Percentiles rank a stretch among this genome's conserved stretches.
Conservation (phyloP, 208 protist genomes). For the Leishmania turanica region DNA sequence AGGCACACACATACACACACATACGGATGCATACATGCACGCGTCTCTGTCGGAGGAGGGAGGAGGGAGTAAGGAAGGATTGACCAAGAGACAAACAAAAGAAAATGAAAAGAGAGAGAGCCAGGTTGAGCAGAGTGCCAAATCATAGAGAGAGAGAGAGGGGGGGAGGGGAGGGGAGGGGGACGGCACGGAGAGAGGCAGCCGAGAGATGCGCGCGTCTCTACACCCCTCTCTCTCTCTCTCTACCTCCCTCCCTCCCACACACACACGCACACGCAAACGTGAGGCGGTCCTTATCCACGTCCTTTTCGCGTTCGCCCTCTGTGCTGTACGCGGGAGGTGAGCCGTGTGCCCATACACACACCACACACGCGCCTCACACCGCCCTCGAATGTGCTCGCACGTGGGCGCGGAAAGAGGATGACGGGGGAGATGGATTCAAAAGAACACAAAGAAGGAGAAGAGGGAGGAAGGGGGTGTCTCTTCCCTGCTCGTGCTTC, state of each 20-base stretch:
- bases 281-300: neutral
- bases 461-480: neutral
- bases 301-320: neutral
- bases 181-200: neutral
- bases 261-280: no score
- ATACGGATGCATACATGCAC: neutral
- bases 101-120: neutral
- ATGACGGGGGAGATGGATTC: neutral
- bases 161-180: neutral
- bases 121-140: neutral
- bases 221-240: neutral
- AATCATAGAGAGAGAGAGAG: neutral
- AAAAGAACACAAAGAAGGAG: neutral
- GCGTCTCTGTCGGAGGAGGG: neutral
- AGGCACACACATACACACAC: neutral
- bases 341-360: neutral
- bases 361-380: neutral
- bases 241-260: no score
- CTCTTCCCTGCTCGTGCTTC: neutral
- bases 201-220: neutral
- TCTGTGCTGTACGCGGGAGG: neutral
- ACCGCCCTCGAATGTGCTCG: neutral
- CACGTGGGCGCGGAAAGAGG: neutral
- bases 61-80: neutral
- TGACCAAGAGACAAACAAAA: neutral